Evolutionary conservation across 1,284 basidiomycete species (phyloP).

Genomic region (Inonotus obliquus): DNA sequence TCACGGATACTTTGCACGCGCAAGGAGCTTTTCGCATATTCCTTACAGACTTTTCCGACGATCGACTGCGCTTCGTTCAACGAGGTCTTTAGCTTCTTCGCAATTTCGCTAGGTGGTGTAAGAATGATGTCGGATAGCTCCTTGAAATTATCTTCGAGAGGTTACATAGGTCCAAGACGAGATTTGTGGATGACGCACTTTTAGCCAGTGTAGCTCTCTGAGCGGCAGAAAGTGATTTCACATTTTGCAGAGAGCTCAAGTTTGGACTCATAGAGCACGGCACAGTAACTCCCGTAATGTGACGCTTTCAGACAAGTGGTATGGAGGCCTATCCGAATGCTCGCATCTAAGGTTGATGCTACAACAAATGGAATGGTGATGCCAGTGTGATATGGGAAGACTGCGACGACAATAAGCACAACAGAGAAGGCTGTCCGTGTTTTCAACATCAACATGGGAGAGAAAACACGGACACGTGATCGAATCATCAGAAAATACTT

Average conservation of each 20-base stretch:
- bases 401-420: no score
- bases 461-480: no score
- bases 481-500: no score
- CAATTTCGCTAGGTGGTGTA: constrained; percentile 42
- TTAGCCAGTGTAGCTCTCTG: constrained; percentile 10
- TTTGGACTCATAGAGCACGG: constrained; percentile 4
- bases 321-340: no score
- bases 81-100: constrained; percentile 48
- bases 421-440: no score
- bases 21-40: constrained; percentile 31
- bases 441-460: no score
- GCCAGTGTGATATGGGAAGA: no score
- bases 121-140: constrained; percentile 46
- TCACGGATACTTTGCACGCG: constrained; percentile 35
- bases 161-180: constrained; percentile 13
- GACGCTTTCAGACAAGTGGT: no score
- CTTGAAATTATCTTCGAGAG: constrained; percentile 24
- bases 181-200: neutral
- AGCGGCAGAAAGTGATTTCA: constrained; percentile 2
- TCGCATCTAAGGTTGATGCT: no score
- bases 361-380: no score
- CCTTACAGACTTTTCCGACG: constrained; percentile 41
- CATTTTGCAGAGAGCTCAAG: neutral
- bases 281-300: neutral
- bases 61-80: constrained; percentile 45